Evolutionary conservation across 257 asterid genomes (phyloP), one percentile per base, ranked within the genome.

Genomic region (Eustoma russellianum): DNA sequence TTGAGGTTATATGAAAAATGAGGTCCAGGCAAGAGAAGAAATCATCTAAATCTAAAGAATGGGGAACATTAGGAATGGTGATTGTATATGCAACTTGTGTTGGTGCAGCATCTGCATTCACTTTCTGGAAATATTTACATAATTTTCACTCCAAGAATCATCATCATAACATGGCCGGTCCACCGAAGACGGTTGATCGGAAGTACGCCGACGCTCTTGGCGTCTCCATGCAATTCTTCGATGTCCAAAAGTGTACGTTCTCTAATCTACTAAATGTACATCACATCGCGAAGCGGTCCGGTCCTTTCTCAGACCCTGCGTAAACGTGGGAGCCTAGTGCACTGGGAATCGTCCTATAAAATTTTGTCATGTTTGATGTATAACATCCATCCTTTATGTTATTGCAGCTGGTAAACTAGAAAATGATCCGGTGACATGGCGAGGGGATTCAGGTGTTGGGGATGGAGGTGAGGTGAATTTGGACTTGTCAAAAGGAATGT

Each of bases 331-430:
- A n/a, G n/a, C n/a, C n/a, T n/a, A n/a, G n/a, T n/a, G n/a, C n/a
- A n/a, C n/a, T n/a, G n/a, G n/a, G n/a, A n/a, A n/a, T n/a, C n/a
- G n/a, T n/a, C n/a, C n/a, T n/a, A n/a, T n/a, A n/a, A n/a, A n/a
- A n/a, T n/a, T n/a, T n/a, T n/a, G n/a, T n/a, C n/a, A n/a, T n/a
- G n/a, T n/a, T n/a, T n/a, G n/a, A n/a, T n/a, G n/a, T n/a, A n/a
- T 24, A 4, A 24, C 30, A 24, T 2, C 30, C 3, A 24, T 24
- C 30, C 30, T 24, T 24, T 11, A 7, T 45, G 24, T 30, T 14
- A 0, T 0, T 59, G 58, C 77, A 83, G 93, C 88, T 48, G 93
- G 93, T n/a, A 76, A 75, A 62, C 55, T 83, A 79, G 77, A 54
- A 59, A 57, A 73, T 34, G 73, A 76, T 14, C 74, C 58, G 63